Evolutionary conservation across 805 yeast species (phyloP), one percentile per base, ranked within the genome.

Genomic region (Ogataea nonfermentans): DNA sequence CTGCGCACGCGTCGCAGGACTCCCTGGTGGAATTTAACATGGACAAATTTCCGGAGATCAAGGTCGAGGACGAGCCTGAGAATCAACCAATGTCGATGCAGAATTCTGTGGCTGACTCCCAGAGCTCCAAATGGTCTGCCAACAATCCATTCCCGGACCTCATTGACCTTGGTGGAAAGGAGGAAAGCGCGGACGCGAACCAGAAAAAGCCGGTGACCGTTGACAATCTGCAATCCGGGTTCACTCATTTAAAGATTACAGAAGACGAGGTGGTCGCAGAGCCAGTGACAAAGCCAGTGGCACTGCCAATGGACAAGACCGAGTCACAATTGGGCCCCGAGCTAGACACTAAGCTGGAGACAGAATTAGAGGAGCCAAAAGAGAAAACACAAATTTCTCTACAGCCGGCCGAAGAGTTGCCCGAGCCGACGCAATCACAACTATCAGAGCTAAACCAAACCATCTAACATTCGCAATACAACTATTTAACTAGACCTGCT

Each of bases 61-160:
- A 25, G 24, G 31, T 26, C 9, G n/a, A 20, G 28, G 29, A 19
- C 19, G 33, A 32, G 9, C n/a, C 26, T 3, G 32, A 24, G 22
- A 37, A 29, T 28, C 27, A 24, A 19, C 35, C 35, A 4, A 24
- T 15, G 23, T 24, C 10, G 39, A 30, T 31, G 52, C 54, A 16
- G 36, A 25, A 15, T n/a, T 37, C 35, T 14, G 23, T 16, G 11
- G 20, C 24, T 13, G 32, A 23, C 17, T 27, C 44, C 6, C 37
- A 39, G 28, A 7, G 39, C 24, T 22, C 41, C 16, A 45, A 50
- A 44, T 51, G 52, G 51, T 50, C 57, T 4, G 23, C 48, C 11
- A 47, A 56, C 43, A 55, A 57, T 34, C 61, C 63, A 14, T 55
- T 57, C 46, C 59, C 61, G 36, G 38, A 43, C 29, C 32, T 49